phyloP scores from a whole-genome alignment of 345 rosid species.

The Brassica incana region DNA sequence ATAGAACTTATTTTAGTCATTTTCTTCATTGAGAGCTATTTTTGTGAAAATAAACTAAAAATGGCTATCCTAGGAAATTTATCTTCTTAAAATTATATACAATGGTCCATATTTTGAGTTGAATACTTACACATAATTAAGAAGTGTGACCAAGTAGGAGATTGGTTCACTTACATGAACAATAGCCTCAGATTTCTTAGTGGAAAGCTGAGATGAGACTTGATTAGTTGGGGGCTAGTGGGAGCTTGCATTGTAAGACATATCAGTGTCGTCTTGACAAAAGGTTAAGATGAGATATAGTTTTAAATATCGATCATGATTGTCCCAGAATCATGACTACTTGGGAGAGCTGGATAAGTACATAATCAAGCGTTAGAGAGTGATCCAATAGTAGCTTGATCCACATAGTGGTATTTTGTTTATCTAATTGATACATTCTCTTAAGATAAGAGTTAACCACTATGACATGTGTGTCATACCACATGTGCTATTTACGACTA shows the following conservation, averaged over 20 bases:
- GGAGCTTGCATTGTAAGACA: not conserved
- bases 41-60: no score
- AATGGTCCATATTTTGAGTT: not conserved
- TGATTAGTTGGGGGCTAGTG: not conserved
- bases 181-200: not conserved
- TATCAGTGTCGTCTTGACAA: not conserved
- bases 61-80: no score
- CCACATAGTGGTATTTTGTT: not conserved
- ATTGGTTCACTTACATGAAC: not conserved
- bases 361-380: not conserved
- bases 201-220: not conserved
- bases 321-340: not conserved
- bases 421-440: not conserved
- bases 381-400: not conserved
- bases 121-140: not conserved
- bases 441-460: not conserved
- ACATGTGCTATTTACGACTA: not conserved
- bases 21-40: no score
- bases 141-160: not conserved
- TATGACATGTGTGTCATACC: conserved; percentile 10
- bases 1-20: no score
- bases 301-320: not conserved
- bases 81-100: not conserved
- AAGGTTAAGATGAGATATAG: not conserved
- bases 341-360: not conserved